These are phyloP conservation scores for Lichtheimia ornata DNA, from an alignment of 371 early-diverging fungal genomes.

Conservation along the genomic window DNA sequence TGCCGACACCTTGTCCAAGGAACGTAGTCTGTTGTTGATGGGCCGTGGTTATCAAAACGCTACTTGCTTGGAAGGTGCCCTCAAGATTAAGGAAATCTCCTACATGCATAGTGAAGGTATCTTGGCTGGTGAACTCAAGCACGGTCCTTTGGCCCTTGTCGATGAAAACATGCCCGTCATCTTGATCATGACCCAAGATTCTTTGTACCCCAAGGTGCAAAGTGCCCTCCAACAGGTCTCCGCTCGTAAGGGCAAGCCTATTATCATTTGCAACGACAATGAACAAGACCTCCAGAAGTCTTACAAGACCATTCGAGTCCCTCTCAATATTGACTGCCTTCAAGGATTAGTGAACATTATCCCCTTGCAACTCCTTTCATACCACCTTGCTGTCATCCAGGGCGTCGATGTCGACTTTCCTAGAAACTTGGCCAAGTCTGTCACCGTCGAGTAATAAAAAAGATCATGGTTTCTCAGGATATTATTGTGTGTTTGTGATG, in stretches of 20 bases:
- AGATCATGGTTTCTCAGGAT: no score
- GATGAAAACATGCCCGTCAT: constrained; percentile 97
- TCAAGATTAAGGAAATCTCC: constrained; percentile 99
- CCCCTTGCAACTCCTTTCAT: constrained; percentile 95
- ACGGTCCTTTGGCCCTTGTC: constrained; percentile 98
- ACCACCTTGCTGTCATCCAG: constrained; percentile 92
- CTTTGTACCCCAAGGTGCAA: constrained; percentile 75
- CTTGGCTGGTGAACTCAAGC: constrained; percentile 98
- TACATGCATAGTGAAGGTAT: constrained; percentile 98
- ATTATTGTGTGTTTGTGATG: no score
- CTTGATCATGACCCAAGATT: constrained; percentile 34
- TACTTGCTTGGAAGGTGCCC: constrained; percentile 96
- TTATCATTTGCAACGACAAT: constrained; percentile 90
- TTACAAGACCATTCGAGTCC: constrained; percentile 86
- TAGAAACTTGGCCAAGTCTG: constrained; percentile 95
- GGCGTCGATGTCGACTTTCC: constrained; percentile 99
- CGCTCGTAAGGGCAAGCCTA: constrained; percentile 94
- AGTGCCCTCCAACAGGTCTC: constrained; percentile 95
- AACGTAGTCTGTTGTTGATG: constrained; percentile 89
- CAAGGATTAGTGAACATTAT: constrained; percentile 89
- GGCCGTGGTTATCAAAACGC: constrained; percentile 98
- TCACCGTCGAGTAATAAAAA: constrained; percentile 69
- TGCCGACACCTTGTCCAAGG: constrained; percentile 72
- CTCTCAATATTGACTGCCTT: constrained; percentile 86
- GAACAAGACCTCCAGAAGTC: constrained; percentile 66